Evolutionary conservation across 75 land plant genomes (phyloP), one percentile per base, ranked within the genome.

Genomic region (Sequoiadendron giganteum): DNA sequence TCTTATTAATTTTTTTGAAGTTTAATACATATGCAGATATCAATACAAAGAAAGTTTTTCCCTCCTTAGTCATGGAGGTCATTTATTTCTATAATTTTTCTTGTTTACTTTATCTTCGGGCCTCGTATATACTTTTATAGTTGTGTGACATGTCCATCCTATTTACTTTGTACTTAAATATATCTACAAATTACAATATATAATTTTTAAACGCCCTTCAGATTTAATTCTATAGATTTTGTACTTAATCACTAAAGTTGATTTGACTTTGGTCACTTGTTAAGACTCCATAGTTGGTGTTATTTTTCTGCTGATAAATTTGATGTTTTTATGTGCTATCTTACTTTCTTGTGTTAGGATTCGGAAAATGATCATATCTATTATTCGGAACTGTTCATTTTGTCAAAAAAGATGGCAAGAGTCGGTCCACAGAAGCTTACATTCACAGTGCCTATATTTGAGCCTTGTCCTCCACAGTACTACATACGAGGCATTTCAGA

Each of bases 351-450:
- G 25, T n/a, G 78, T 84, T 90, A 98, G 99, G 99, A 98, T 91
- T 95, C 99, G 49, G 97, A 98, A 65, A 98, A 96, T 92, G 99
- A 98, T 84, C 95, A 95, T 85, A 98, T 98, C 39, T 98, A 98
- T 86, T 97, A 98, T 92, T 95, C 97, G 36, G 99, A 98, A 88
- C 93, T 95, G 83, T 97, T 95, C 81, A 92, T 92, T 11, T 85
- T 98, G 94, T 92, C 95, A 19, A 98, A 93, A 90, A 91, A 90
- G 89, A 97, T 94, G 97, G 94, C 97, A 77, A 91, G 89, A 83
- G 95, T 91, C 45, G 99, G 96, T 75, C 91, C 94, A 56, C 99
- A 97, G 48, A 95, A 94, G 85, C 87, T 98, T 10, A 89, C 95
- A 14, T 98, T 98, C 56, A 97, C 99, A 13, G 94, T 98, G 42